These are phyloP conservation scores for Aspergillus brasiliensis DNA, from an alignment of 2,329 filamentous ascomycete species.

Conservation along the genomic window DNA sequence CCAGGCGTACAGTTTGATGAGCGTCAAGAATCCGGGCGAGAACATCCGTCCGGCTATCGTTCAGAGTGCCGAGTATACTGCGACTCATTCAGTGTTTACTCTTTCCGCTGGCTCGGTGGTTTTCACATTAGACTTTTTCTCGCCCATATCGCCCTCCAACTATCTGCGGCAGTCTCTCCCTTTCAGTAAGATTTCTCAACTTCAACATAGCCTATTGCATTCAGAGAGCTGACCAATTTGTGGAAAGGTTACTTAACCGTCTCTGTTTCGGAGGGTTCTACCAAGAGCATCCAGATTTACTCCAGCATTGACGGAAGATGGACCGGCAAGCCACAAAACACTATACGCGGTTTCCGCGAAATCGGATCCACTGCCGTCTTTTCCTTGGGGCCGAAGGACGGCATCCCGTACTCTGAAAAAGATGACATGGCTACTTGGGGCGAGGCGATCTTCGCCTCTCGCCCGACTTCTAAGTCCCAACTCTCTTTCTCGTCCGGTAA, in stretches of 20 bases:
- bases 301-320: conserved; percentile 49
- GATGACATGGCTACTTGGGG: conserved; percentile 48
- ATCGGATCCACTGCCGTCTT: conserved; percentile 33
- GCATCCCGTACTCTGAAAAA: conserved; percentile 37
- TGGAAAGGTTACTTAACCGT: conserved; percentile 44
- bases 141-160: conserved; percentile 46
- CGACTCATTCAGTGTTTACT: conserved; percentile 46
- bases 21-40: conserved; percentile 32
- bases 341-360: conserved; percentile 27
- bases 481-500: conserved; percentile 37
- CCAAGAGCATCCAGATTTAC: conserved; percentile 42
- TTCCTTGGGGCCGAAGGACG: conserved; percentile 35
- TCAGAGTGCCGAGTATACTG: conserved; percentile 41
- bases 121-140: conserved; percentile 48
- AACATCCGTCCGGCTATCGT: conserved; percentile 37
- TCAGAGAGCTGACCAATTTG: conserved; percentile 9
- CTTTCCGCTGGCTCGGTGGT: conserved; percentile 39
- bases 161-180: conserved; percentile 48
- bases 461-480: conserved; percentile 25
- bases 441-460: conserved; percentile 44
- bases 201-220: neutral
- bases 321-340: conserved; percentile 38
- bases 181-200: conserved; percentile 33
- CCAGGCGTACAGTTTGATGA: conserved; percentile 46
- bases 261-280: conserved; percentile 26